Base-by-base conservation (phyloP, 176 grass and related monocot species). In the Oryza brachyantha region DNA sequence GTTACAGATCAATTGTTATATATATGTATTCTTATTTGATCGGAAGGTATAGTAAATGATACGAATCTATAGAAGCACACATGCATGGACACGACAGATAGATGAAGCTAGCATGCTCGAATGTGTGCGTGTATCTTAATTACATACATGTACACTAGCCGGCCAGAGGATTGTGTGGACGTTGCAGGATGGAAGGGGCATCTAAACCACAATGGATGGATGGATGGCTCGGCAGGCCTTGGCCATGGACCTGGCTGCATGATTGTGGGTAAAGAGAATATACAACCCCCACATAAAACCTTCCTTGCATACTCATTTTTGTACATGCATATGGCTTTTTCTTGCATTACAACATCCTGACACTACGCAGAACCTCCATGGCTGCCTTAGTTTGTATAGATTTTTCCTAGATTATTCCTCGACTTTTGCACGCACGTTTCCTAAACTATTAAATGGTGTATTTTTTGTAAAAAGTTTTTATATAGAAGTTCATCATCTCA, bases 211-310 rank as follows among this genome's bases (percentile, higher is more conserved):
- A n/a, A 24, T 57, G 52, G 48, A 57, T 57, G 52, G 48, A 57
- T 57, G 54, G 73, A 55, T 36, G 40, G 41, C 61, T 41, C 6
- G 29, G 12, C 27, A 2, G 10, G 25, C 13, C 27, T 36, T 79
- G 55, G 76, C 36, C 50, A 76, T 75, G 81, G 77, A 52, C 63
- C 48, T 28, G 25, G 8, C 86, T 83, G 57, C 61, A 82, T 82
- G 67, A 85, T 85, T 82, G 87, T 55, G 43, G 21, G 59, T 27
- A 45, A 41, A 43, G 86, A 82, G 88, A 90, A 86, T 86, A 79
- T 79, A 54, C 88, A 86, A 90, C 36, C 84, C 88, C 88, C 88
- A 83, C 63, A 90, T 90, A 83, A 75, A 25, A 79, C 88, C 88
- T 90, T 82, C 88, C 88, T 86, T 86, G 79, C 74, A 86, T 83